Conservation (phyloP, 129 eudicot species). For the Rutidosis leptorrhynchoides region DNA sequence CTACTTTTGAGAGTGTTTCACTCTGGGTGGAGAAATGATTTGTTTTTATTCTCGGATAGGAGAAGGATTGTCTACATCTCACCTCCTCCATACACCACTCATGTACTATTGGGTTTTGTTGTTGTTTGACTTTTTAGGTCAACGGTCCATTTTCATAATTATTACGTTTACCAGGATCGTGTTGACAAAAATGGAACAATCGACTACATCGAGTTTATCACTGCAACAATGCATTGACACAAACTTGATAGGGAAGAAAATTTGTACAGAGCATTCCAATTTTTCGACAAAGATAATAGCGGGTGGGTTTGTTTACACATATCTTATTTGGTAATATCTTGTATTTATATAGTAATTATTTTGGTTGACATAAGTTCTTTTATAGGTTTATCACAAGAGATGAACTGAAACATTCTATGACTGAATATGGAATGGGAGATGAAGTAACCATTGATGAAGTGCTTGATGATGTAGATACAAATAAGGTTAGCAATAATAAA, state of each 20-base stretch:
- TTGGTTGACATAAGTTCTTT: slow-evolving; percentile 1
- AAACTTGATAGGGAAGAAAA: slow-evolving; percentile 72
- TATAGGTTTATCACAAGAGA: slow-evolving; percentile 79
- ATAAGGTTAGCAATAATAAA: slow-evolving; percentile 55
- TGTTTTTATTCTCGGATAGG: too few species aligned
- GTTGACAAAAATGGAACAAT: slow-evolving; percentile 70
- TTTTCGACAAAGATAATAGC: slow-evolving; percentile 69
- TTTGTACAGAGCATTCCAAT: slow-evolving; percentile 59
- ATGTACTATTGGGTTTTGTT: too few species aligned
- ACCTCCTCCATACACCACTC: too few species aligned
- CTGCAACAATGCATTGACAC: slow-evolving; percentile 91
- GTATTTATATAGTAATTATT: neutral
- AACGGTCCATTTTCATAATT: neutral
- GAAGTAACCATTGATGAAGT: slow-evolving; percentile 79
- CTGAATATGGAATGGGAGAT: slow-evolving; percentile 74
- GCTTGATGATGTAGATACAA: slow-evolving; percentile 72
- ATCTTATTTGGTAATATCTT: neutral
- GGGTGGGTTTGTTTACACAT: slow-evolving; percentile 44
- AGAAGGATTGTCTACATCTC: too few species aligned
- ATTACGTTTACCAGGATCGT: slow-evolving; percentile 48
- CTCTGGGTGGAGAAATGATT: too few species aligned
- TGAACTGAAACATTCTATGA: slow-evolving; percentile 76
- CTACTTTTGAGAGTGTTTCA: too few species aligned
- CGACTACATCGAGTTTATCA: slow-evolving; percentile 68
- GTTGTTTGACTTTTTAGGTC: slow-evolving; percentile 11